A percentile compares a stretch with the other conserved stretches of the same genome.
Conservation (phyloP, 345 rosid genomes). For the Camelina hispida region DNA sequence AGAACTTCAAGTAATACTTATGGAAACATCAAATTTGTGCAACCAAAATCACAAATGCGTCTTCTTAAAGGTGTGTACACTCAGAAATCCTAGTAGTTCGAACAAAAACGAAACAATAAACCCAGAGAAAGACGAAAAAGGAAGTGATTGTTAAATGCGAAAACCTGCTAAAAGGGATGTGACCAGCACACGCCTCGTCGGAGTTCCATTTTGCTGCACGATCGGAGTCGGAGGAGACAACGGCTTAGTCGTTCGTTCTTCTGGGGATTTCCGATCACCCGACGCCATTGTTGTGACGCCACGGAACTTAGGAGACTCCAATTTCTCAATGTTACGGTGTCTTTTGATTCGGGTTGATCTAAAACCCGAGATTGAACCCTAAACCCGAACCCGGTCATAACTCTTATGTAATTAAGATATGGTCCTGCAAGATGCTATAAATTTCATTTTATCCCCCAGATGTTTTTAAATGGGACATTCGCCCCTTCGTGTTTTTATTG, state of each 20-base stretch:
- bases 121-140: neutral
- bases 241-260: conserved; percentile 9
- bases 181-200: conserved; percentile 63
- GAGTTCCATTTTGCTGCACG: conserved; percentile 41
- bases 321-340: neutral
- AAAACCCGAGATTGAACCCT: conserved; percentile 22
- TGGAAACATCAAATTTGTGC: neutral
- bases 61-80: neutral
- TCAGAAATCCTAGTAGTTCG: neutral
- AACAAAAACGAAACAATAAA: neutral
- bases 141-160: conserved; percentile 2
- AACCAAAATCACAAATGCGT: conserved; percentile 2
- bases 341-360: conserved; percentile 25
- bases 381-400: neutral
- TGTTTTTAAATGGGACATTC: neutral
- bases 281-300: conserved; percentile 46
- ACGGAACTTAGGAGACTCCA: conserved; percentile 11
- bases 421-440: neutral
- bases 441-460: neutral
- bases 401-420: conserved; percentile 5
- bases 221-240: conserved; percentile 42
- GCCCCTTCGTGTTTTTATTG: no score
- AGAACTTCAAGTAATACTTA: no score
- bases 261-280: conserved; percentile 35
- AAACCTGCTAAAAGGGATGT: conserved; percentile 75